Conservation (phyloP, 768 basidiomycete genomes). For the Tricholoma flavovirens region DNA sequence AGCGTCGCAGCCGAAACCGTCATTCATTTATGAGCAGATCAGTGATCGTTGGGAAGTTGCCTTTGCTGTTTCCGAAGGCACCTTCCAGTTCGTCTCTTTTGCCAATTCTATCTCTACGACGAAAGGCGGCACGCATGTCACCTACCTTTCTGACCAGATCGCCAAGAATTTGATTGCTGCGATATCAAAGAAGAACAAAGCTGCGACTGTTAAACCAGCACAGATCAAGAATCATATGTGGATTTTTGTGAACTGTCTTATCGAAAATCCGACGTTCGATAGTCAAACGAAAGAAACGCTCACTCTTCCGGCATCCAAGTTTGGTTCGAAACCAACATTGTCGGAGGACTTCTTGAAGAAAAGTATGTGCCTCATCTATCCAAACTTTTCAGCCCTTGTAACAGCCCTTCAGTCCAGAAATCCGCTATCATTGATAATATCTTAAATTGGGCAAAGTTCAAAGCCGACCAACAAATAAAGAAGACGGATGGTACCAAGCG, state of each 20-base stretch:
- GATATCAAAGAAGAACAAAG: conserved; percentile 97
- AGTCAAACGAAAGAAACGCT: conserved; percentile 98
- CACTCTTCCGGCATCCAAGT: conserved; percentile 82
- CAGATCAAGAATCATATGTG: conserved; percentile 98
- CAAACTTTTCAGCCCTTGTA: not conserved
- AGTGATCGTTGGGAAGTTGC: conserved; percentile 90
- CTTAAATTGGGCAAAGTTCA: conserved; percentile 94
- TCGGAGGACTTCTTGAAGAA: conserved; percentile 97
- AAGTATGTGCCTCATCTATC: conserved; percentile 42
- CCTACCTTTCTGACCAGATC: conserved; percentile 78
- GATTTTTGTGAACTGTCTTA: conserved; percentile 93
- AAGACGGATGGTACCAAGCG: conserved; percentile 93
- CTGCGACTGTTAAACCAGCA: conserved; percentile 83
- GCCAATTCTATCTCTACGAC: conserved; percentile 96
- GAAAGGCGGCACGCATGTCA: conserved; percentile 95
- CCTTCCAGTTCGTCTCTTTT: conserved; percentile 92
- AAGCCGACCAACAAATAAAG: conserved; percentile 93
- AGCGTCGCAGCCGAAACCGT: conserved; percentile 71
- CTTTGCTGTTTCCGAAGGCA: conserved; percentile 89
- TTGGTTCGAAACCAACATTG: conserved; percentile 79
- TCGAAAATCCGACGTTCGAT: conserved; percentile 98
- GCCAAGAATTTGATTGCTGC: conserved; percentile 76
- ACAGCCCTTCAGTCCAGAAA: conserved; percentile 58
- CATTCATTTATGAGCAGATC: conserved; percentile 76
- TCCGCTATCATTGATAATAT: conserved; percentile 89